These are phyloP conservation scores for Syzygium syzygioides DNA, from an alignment of 441 rosid species.

Conservation along the genomic window DNA sequence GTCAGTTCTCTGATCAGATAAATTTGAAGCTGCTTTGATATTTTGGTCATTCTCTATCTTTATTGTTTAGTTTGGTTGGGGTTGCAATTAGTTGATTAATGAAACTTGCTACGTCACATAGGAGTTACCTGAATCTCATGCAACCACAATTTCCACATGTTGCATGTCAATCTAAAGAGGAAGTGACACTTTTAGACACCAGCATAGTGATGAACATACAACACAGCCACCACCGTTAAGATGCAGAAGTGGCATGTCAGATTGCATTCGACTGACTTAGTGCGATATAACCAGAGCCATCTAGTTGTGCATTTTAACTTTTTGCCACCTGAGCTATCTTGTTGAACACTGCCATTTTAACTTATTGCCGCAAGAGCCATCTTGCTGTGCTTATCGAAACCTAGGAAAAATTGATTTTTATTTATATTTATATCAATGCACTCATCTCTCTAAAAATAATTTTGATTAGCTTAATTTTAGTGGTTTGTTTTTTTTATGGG, in stretches of 20 bases:
- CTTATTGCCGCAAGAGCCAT: not conserved
- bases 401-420: not conserved
- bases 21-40: not conserved
- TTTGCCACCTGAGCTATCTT: not conserved
- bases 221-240: not conserved
- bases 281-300: not conserved
- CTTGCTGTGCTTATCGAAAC: not conserved
- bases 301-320: not conserved
- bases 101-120: not conserved
- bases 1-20: not conserved
- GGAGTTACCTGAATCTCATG: not conserved
- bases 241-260: not conserved
- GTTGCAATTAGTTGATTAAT: not conserved
- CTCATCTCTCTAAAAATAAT: not conserved
- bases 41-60: not conserved
- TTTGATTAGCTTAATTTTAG: not conserved
- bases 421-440: not conserved
- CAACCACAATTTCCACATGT: not conserved
- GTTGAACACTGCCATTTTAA: not conserved
- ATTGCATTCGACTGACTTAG: not conserved
- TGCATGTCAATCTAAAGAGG: not conserved
- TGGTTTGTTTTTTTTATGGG: fast-evolving
- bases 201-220: not conserved
- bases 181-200: not conserved
- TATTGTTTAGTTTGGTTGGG: not conserved